Percentiles rank a stretch among this genome's conserved stretches.
Evolutionary conservation across 2,329 filamentous ascomycete genomes (phyloP).

Genomic region (Colletotrichum destructivum): DNA sequence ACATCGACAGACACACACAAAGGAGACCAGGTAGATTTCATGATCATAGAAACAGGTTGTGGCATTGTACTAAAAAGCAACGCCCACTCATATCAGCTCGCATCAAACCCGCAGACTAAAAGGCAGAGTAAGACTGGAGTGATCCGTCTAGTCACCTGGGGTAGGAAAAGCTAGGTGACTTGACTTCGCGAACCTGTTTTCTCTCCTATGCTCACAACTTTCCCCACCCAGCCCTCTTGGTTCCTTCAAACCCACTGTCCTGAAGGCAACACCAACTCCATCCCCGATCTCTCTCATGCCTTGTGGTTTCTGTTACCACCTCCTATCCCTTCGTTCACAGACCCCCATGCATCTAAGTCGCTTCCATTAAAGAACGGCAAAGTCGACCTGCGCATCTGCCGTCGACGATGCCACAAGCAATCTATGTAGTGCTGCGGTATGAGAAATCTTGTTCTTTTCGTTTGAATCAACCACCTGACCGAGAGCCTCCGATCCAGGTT

Average conservation of each 20-base stretch:
- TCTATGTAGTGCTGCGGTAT: constrained; percentile 58
- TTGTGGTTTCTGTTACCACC: too few species aligned
- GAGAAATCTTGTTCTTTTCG: constrained; percentile 56
- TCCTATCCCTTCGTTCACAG: background rate
- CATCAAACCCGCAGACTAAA: constrained; percentile 18
- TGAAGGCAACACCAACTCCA: background rate
- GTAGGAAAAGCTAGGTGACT: too few species aligned
- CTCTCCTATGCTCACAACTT: background rate
- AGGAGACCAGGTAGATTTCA: background rate
- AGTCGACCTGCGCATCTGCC: constrained; percentile 42
- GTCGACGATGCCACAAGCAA: constrained; percentile 51
- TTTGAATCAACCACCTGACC: constrained; percentile 51
- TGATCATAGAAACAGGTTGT: constrained; percentile 15
- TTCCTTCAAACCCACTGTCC: constrained; percentile 30
- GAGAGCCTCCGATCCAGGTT: constrained; percentile 37
- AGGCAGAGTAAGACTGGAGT: constrained; percentile 26
- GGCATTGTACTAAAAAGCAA: constrained; percentile 13
- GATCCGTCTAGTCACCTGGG: constrained; percentile 8
- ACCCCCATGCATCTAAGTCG: constrained; percentile 36
- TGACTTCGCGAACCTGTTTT: constrained; percentile 10
- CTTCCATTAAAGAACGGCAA: constrained; percentile 41
- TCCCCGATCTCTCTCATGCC: background rate
- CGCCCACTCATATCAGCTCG: constrained; percentile 14
- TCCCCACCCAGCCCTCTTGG: background rate
- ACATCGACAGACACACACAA: background rate